Evolutionary conservation across 1,139 yeast species (phyloP).

Genomic region (Blastobotrys arbuscula): DNA sequence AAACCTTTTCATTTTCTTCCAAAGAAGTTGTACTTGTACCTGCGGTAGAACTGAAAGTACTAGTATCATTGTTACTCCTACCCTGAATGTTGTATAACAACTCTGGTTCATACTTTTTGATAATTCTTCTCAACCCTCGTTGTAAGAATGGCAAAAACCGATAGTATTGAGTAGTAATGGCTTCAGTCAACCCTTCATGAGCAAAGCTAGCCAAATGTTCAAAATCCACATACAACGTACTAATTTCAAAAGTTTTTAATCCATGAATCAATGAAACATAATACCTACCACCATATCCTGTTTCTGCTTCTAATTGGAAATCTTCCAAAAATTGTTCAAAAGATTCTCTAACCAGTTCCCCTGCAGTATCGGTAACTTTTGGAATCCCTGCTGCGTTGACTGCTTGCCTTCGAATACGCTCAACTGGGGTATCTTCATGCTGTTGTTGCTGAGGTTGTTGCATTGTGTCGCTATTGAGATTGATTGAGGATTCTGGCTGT

Average conservation of each 20-base stretch:
- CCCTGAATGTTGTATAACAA: conserved; percentile 43
- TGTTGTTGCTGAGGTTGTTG: background rate
- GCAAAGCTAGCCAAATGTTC: conserved; percentile 56
- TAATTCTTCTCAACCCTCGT: conserved; percentile 65
- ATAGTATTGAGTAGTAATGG: conserved; percentile 85
- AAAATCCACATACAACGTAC: conserved; percentile 81
- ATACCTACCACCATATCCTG: conserved; percentile 44
- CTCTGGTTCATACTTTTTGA: conserved; percentile 72
- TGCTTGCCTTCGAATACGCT: conserved; percentile 8
- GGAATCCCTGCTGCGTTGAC: conserved; percentile 44
- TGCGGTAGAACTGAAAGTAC: background rate
- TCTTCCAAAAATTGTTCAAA: conserved; percentile 81
- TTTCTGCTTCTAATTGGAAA: conserved; percentile 40
- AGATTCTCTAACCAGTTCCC: conserved; percentile 87
- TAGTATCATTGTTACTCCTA: conserved; percentile 6
- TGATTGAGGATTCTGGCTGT: conserved; percentile 7
- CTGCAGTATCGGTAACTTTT: conserved; percentile 84
- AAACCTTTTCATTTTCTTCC: conserved; percentile 61
- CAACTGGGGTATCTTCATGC: conserved; percentile 11
- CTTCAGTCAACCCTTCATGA: conserved; percentile 75
- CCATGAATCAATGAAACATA: conserved; percentile 79
- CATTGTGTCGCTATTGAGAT: conserved; percentile 3
- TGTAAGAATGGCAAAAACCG: conserved; percentile 83
- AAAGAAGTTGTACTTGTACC: conserved; percentile 28
- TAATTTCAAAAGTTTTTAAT: conserved; percentile 68